phyloP scores from a whole-genome alignment of 2,329 filamentous ascomycete genomes.

The Leptographium procerum region DNA sequence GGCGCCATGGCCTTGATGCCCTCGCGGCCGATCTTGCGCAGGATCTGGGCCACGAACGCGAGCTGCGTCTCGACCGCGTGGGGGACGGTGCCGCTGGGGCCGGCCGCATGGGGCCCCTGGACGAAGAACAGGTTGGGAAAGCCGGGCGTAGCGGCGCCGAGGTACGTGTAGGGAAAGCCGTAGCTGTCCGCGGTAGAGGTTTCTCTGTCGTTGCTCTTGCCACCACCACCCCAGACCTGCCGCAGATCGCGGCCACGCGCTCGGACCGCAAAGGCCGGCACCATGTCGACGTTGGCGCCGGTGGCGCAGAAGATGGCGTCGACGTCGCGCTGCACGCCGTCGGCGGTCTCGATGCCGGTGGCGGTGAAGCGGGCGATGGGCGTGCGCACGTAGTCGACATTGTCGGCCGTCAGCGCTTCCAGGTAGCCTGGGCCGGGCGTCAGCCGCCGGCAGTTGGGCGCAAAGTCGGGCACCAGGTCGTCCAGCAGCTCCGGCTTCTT shows the following conservation, averaged over 20 bases:
- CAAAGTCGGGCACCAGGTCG: constrained; percentile 49
- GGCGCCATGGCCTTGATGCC: constrained; percentile 26
- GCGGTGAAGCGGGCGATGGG: constrained; percentile 47
- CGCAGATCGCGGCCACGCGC: constrained; percentile 42
- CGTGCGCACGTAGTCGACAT: constrained; percentile 49
- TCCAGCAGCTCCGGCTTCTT: constrained; percentile 47
- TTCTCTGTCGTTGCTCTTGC: no score
- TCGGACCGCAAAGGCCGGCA: constrained; percentile 49
- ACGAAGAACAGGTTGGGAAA: constrained; percentile 19
- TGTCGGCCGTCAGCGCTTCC: constrained; percentile 48
- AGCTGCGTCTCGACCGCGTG: constrained; percentile 12
- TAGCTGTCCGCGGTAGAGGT: constrained; percentile 18
- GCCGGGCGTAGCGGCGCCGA: constrained; percentile 22
- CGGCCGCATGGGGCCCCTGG: constrained; percentile 10
- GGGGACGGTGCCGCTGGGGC: constrained; percentile 10
- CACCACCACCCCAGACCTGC: constrained; percentile 36
- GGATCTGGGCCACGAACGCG: constrained; percentile 33
- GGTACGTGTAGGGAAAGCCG: constrained; percentile 48
- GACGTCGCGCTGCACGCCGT: constrained; percentile 44
- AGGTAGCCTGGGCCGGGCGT: constrained; percentile 59
- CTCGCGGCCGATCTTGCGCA: constrained; percentile 37
- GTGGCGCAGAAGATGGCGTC: constrained; percentile 60
- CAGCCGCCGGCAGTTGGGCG: constrained; percentile 51
- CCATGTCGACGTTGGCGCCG: constrained; percentile 48
- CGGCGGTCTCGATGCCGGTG: constrained; percentile 47